Base-by-base conservation (phyloP, 225 moss, liverwort and hornwort species). In the Physcomitrellopsis africana region DNA sequence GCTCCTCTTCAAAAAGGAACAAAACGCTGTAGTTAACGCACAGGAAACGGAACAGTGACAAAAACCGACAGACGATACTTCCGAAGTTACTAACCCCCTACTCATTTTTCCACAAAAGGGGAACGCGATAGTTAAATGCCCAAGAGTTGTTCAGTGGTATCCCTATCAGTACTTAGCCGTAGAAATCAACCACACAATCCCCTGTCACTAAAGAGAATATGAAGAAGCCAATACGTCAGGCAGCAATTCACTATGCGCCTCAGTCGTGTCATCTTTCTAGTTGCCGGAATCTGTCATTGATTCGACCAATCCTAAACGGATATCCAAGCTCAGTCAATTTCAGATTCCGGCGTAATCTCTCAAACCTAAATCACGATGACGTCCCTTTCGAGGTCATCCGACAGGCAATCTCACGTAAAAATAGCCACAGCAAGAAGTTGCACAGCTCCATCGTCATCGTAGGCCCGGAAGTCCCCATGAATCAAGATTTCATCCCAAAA, bases 361-460 rank as follows among this genome's bases (percentile, higher is more conserved):
- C 22, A 42, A 65, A 11, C 63, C 53, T 11, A 14, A 26, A 0
- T 42, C 67, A 20, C 15, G 12, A 42, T 0, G 48, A 29, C 8
- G 11, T 42, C 65, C 22, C 74, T 45, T 20, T 13, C 24, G 57
- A 12, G 9, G 46, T 53, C 74, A 43, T 16, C n/a, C 32, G 7
- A 55, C 64, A 56, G 41, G 47, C 46, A 71, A 70, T 77, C 77
- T 73, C 73, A 84, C 68, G 23, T 67, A 22, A 15, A 49, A 9
- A 51, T 9, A 41, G 41, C 43, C 23, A 19, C 46, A 15, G 41
- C 4, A 3, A 48, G 63, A 59, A 7, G 26, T 14, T 17, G 17
- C 16, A 60, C 18, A 55, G 13, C 60, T 44, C 67, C 61, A 60
- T 23, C 51, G 53, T 17, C 41, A 43, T 10, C 24, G 10, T 27